Conservation (phyloP, 164 flowering plant species). For the Stephania japonica region DNA sequence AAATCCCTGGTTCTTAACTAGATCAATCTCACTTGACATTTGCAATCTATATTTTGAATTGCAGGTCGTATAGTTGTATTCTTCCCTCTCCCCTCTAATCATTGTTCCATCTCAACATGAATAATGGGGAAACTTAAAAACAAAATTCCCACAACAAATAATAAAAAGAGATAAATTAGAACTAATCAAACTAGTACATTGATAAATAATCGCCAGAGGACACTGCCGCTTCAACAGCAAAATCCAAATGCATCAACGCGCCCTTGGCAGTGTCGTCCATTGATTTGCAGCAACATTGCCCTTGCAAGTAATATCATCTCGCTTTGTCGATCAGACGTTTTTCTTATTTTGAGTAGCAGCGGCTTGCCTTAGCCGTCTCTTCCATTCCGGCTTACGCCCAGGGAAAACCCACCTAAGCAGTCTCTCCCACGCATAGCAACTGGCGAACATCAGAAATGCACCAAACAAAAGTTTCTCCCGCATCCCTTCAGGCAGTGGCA, state of each 20-base stretch:
- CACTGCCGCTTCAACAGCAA: not conserved
- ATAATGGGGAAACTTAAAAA: not conserved
- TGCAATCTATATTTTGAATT: not conserved
- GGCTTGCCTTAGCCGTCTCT: slow-evolving; percentile 42
- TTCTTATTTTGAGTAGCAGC: slow-evolving; percentile 52
- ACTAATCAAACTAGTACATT: not conserved
- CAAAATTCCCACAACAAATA: slow-evolving; percentile 1
- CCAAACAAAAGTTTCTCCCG: slow-evolving; percentile 61
- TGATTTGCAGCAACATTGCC: not conserved
- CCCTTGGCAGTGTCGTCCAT: not conserved
- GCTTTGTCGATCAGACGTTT: slow-evolving; percentile 7
- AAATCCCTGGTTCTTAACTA: not conserved
- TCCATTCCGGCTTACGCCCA: slow-evolving; percentile 75
- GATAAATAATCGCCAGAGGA: not conserved
- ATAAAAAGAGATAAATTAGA: not conserved
- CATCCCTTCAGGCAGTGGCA: slow-evolving; percentile 66
- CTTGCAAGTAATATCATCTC: not conserved
- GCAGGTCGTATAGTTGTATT: not conserved
- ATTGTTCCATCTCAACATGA: not conserved
- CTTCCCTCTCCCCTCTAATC: not conserved
- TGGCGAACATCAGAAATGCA: slow-evolving; percentile 63
- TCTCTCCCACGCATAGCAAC: slow-evolving; percentile 81
- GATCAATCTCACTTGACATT: not conserved
- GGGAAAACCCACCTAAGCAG: slow-evolving; percentile 88
- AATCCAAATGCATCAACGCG: not conserved